Evolutionary conservation across 2,329 filamentous ascomycete genomes (phyloP).

Genomic region (Myrmaecium sp.): DNA sequence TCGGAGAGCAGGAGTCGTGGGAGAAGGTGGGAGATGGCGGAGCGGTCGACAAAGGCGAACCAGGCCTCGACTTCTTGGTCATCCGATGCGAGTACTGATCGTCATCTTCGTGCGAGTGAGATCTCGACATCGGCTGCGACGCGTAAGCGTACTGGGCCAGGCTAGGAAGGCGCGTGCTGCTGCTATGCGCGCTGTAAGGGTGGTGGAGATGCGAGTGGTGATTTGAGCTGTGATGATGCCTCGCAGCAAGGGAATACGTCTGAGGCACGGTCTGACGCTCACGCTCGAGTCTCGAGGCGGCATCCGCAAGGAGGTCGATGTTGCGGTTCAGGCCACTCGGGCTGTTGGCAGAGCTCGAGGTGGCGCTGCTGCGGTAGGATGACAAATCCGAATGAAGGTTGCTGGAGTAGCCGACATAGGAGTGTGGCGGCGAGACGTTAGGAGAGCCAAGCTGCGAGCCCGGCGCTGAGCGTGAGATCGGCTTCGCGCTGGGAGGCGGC

Average conservation of each 20-base stretch:
- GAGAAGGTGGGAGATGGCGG: slow-evolving; percentile 94
- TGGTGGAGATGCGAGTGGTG: slow-evolving; percentile 30
- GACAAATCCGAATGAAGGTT: slow-evolving; percentile 41
- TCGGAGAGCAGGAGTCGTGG: slow-evolving; percentile 86
- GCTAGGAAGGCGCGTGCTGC: slow-evolving; percentile 44
- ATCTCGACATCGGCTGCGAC: slow-evolving; percentile 72
- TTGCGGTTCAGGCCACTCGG: slow-evolving; percentile 35
- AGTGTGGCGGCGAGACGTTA: slow-evolving; percentile 88
- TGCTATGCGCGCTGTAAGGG: slow-evolving; percentile 27
- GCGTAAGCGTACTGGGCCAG: slow-evolving; percentile 41
- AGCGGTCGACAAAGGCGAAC: slow-evolving; percentile 87
- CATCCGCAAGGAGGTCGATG: slow-evolving; percentile 53
- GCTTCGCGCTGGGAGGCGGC: slow-evolving; percentile 55
- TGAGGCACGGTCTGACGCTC: slow-evolving; percentile 33
- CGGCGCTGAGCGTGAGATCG: slow-evolving; percentile 75
- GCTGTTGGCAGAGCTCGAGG: slow-evolving; percentile 21
- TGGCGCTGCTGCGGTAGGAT: slow-evolving; percentile 33
- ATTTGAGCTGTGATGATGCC: slow-evolving; percentile 21
- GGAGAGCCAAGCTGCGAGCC: slow-evolving; percentile 77
- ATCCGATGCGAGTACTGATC: slow-evolving; percentile 61
- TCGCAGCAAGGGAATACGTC: slow-evolving; percentile 12
- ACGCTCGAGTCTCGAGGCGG: slow-evolving; percentile 49
- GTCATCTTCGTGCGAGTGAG: slow-evolving; percentile 70
- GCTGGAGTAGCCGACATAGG: slow-evolving; percentile 48
- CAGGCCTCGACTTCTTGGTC: slow-evolving; percentile 78